Percentiles rank a stretch among this genome's conserved stretches.
These are phyloP conservation scores for Tylopilus sp. DNA, from an alignment of 768 basidiomycete species.

Conservation along the genomic window DNA sequence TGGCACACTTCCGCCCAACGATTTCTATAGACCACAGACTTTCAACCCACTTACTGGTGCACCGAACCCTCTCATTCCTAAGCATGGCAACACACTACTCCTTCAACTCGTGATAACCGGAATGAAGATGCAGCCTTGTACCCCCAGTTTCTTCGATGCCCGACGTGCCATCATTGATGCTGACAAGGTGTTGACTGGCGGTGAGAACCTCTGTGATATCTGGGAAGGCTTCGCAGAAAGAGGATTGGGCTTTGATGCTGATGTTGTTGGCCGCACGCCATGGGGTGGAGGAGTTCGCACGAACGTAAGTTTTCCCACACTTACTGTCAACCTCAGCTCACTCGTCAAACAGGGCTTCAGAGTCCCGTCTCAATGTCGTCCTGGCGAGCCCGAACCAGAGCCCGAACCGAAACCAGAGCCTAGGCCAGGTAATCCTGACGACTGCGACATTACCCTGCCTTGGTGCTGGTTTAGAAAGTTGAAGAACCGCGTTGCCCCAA, in stretches of 20 bases:
- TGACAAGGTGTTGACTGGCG: conserved; percentile 84
- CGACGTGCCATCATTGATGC: conserved; percentile 90
- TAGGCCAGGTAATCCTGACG: conserved; percentile 34
- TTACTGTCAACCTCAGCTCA: background rate
- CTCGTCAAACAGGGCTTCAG: conserved; percentile 35
- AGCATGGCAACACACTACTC: conserved; percentile 85
- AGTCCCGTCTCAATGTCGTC: conserved; percentile 41
- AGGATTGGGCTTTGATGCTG: conserved; percentile 78
- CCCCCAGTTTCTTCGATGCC: conserved; percentile 87
- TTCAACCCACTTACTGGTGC: conserved; percentile 30
- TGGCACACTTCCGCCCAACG: conserved; percentile 60
- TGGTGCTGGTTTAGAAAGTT: conserved; percentile 25
- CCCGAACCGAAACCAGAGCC: conserved; percentile 31
- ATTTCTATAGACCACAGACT: conserved; percentile 58
- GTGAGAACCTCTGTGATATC: conserved; percentile 86
- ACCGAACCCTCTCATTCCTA: conserved; percentile 62
- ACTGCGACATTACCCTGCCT: conserved; percentile 19
- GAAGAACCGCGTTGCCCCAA: conserved; percentile 17
- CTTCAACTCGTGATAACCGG: conserved; percentile 83
- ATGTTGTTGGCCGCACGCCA: conserved; percentile 70
- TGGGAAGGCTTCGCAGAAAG: conserved; percentile 83
- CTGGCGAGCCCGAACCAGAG: conserved; percentile 12
- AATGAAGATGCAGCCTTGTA: conserved; percentile 95
- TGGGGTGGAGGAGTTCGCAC: conserved; percentile 91
- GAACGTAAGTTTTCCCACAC: conserved; percentile 41